phyloP scores from a whole-genome alignment of 2,329 filamentous ascomycete genomes.

The Penicillium sp. region DNA sequence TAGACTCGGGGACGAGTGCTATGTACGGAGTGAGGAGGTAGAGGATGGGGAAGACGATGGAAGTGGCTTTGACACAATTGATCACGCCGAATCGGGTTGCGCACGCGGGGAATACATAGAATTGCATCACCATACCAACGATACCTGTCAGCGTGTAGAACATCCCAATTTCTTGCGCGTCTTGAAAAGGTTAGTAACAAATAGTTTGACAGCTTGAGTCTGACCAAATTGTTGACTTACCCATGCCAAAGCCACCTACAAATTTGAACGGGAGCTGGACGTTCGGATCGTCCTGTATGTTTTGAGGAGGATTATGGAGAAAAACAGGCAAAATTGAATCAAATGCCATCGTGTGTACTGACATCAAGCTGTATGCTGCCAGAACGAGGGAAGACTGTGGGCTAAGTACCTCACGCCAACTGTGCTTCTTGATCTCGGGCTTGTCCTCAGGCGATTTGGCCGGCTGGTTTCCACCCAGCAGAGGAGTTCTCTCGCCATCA shows the following conservation, averaged over 20 bases:
- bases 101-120: constrained; percentile 79
- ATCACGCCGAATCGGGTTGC: constrained; percentile 76
- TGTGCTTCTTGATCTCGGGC: constrained; percentile 35
- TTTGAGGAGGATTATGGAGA: constrained; percentile 72
- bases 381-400: constrained; percentile 77
- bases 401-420: constrained; percentile 71
- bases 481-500: constrained; percentile 36
- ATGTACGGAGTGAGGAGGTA: constrained; percentile 86
- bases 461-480: constrained; percentile 32
- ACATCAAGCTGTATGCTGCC: constrained; percentile 77
- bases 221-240: constrained; percentile 31
- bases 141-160: constrained; percentile 86
- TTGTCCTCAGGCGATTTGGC: constrained; percentile 24
- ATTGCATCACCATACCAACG: constrained; percentile 79
- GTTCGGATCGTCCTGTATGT: constrained; percentile 59
- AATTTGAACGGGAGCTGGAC: constrained; percentile 78
- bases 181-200: constrained; percentile 39
- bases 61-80: constrained; percentile 71
- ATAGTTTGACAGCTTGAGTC: neutral
- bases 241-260: constrained; percentile 75
- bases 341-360: constrained; percentile 80
- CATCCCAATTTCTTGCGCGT: constrained; percentile 76
- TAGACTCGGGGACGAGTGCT: constrained; percentile 60
- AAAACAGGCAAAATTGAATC: constrained; percentile 91
- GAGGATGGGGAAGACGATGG: constrained; percentile 71